Base-by-base conservation (phyloP, 805 yeast genomes). In the Kazachstania taianensis region DNA sequence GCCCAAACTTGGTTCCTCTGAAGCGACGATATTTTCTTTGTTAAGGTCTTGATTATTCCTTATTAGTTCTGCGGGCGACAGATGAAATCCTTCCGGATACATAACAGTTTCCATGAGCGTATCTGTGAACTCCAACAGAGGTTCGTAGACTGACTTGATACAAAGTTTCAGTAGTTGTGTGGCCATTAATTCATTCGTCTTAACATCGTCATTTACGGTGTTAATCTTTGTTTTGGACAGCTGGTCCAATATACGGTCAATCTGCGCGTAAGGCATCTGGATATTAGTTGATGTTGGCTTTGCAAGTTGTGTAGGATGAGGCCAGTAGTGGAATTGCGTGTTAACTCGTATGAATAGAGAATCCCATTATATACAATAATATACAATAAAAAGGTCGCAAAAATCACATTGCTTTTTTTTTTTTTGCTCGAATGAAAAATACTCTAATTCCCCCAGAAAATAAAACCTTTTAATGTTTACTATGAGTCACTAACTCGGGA, bases 81-180 rank as follows among this genome's bases (percentile, higher is more conserved):
- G 23, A 2, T 15, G 22, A 20, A 37, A 25, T 4, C 42, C 44
- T 18, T 20, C n/a, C 7, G 37, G 32, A 20, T 34, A 53, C 56
- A 55, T 53, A 25, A 53, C 41, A 9, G 39, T 30, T 31, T 55
- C 59, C 7, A 52, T 37, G 16, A 53, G 24, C 3, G 36, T 35
- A 24, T 53, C 56, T 7, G 43, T 42, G 27, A 22, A 51, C n/a
- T 34, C 32, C 14, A 34, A 42, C 18, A 49, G 48, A 9, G 40
- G n/a, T n/a, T n/a, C n/a, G n/a, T n/a, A n/a, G n/a, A 30, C 8
- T 8, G 25, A 19, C 22, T 30, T 18, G 5, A 12, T 19, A 20
- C 25, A 30, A 7, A 30, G 15, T 4, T n/a, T 18, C 20, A 18
- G 22, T 30, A 30, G 22, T n/a, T 30, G 33, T 9, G 20, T 26